phyloP scores from a whole-genome alignment of 257 asterid genomes.

The Fraxinus quadrangulata region DNA sequence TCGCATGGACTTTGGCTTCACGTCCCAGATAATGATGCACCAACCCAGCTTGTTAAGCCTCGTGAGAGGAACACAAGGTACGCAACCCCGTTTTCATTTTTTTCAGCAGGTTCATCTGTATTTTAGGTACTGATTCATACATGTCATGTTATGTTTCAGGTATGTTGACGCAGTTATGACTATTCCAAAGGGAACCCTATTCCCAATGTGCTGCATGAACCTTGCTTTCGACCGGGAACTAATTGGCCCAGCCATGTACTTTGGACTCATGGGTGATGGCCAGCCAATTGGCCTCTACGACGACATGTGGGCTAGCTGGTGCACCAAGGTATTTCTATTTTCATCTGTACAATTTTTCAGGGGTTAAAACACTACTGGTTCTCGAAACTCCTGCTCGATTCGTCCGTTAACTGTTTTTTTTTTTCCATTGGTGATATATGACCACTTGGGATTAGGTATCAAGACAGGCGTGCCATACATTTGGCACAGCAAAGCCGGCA shows the following conservation, averaged over 20 bases:
- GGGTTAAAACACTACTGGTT: too few relatives aligned
- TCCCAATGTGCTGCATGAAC: slow-evolving; percentile 78
- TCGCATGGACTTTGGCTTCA: slow-evolving; percentile 72
- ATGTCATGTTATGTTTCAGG: slow-evolving; percentile 28
- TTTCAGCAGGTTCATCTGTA: background rate
- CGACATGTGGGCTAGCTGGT: slow-evolving; percentile 84
- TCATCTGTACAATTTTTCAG: background rate
- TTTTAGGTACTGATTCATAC: background rate
- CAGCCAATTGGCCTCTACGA: slow-evolving; percentile 74
- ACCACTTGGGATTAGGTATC: slow-evolving; percentile 57
- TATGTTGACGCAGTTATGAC: slow-evolving; percentile 66
- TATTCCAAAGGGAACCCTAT: slow-evolving; percentile 67
- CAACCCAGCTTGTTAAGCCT: slow-evolving; percentile 72
- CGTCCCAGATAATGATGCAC: slow-evolving; percentile 72
- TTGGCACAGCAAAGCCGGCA: slow-evolving; percentile 79
- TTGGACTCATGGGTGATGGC: slow-evolving; percentile 78
- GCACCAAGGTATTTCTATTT: slow-evolving; percentile 42
- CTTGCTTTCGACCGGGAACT: slow-evolving; percentile 58
- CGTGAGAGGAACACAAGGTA: slow-evolving; percentile 61
- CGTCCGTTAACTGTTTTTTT: background rate
- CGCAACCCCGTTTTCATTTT: background rate
- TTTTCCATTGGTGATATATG: slow-evolving; percentile 51
- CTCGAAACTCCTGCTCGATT: background rate
- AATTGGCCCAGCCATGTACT: slow-evolving; percentile 74
- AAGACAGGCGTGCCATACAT: slow-evolving; percentile 61